phyloP scores from a whole-genome alignment of 495 filamentous ascomycete genomes.

The Parathielavia hyrcaniae region DNA sequence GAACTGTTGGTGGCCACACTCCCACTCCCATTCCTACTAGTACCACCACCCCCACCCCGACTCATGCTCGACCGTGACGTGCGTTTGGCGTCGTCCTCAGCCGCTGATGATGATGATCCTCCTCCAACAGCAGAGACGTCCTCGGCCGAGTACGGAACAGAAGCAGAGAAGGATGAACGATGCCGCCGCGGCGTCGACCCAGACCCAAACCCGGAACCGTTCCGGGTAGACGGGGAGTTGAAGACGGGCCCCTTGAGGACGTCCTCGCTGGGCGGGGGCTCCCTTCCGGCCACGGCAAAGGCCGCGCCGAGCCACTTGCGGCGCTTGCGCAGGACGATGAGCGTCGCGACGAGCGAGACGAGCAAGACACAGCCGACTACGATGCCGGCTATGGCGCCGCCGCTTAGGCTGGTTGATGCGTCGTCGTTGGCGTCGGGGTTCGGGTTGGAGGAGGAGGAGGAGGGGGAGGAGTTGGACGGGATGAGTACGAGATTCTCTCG shows the following conservation, averaged over 20 bases:
- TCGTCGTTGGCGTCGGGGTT: neutral
- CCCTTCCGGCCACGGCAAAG: neutral
- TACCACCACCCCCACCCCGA: too few relatives aligned
- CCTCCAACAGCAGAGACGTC: neutral
- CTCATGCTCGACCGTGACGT: too few relatives aligned
- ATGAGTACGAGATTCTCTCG: neutral
- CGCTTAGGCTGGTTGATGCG: neutral
- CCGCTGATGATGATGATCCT: too few relatives aligned
- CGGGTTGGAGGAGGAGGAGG: too few relatives aligned
- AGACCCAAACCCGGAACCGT: neutral
- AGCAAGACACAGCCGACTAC: neutral
- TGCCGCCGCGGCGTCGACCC: neutral
- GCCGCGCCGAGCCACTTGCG: neutral
- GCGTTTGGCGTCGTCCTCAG: too few relatives aligned
- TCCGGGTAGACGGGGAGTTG: neutral
- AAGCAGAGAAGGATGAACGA: too few relatives aligned
- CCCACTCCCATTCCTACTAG: too few relatives aligned
- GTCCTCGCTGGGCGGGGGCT: neutral
- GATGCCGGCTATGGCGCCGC: neutral
- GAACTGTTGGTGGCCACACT: neutral
- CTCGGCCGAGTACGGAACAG: neutral
- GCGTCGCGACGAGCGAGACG: neutral
- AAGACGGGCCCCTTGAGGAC: neutral
- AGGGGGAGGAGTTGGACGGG: neutral
- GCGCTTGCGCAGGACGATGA: neutral